A percentile compares a stretch with the other conserved stretches of the same genome.
These are phyloP conservation scores for Pachyrhizus erosus DNA, from an alignment of 306 rosid genomes.

Conservation along the genomic window DNA sequence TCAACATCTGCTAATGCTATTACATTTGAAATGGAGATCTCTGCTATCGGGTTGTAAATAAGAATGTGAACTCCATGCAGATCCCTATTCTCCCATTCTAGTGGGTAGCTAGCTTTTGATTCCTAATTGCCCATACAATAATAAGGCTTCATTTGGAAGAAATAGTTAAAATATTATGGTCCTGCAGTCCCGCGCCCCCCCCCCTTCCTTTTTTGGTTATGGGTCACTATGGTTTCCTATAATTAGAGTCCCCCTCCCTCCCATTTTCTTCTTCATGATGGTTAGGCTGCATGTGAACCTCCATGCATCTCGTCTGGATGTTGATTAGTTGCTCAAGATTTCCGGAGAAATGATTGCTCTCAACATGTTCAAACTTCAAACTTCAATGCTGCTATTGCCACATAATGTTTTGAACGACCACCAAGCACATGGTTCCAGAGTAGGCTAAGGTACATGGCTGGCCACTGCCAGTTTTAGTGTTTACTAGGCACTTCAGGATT, in stretches of 20 bases:
- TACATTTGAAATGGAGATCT: constrained; percentile 11
- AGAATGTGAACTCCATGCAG: constrained; percentile 22
- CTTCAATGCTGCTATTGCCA: not conserved
- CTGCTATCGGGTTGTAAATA: not conserved
- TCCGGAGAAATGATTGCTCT: not conserved
- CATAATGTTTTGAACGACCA: constrained; percentile 13
- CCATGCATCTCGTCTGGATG: constrained; percentile 16
- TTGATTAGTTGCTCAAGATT: constrained; percentile 20
- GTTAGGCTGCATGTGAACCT: not conserved
- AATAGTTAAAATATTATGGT: constrained; percentile 12
- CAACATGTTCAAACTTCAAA: constrained; percentile 27
- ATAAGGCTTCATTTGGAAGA: constrained; percentile 5
- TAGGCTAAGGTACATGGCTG: constrained; percentile 4
- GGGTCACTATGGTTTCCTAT: not conserved
- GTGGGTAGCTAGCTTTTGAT: constrained; percentile 13
- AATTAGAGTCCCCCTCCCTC: not conserved
- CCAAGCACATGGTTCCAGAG: constrained; percentile 6
- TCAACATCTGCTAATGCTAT: constrained; percentile 19
- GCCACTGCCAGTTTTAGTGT: not conserved
- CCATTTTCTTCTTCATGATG: constrained; percentile 9
- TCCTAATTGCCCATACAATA: not conserved
- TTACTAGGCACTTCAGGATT: constrained; percentile 20
- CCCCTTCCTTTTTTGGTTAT: not conserved
- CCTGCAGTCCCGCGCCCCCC: no score
- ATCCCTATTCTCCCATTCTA: not conserved